These are phyloP conservation scores for Mrakiaceae sp. DNA, from an alignment of 1,284 basidiomycete species.

Conservation along the genomic window DNA sequence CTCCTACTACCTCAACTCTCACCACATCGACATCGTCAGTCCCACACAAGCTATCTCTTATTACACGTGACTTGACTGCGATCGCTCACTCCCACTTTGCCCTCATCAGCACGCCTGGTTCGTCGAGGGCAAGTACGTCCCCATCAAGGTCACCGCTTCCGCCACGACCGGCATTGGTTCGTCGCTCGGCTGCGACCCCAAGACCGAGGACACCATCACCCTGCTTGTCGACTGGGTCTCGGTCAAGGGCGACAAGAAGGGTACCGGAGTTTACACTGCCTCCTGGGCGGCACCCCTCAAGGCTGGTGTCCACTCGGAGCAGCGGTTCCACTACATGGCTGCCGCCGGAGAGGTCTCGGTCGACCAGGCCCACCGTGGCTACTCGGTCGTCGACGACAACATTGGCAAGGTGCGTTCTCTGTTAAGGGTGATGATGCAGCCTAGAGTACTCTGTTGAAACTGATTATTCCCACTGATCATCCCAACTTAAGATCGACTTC, in stretches of 20 bases:
- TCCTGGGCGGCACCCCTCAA: constrained; percentile 61
- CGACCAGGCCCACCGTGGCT: constrained; percentile 86
- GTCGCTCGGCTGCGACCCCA: constrained; percentile 68
- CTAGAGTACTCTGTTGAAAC: constrained; percentile 18
- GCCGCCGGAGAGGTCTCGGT: constrained; percentile 84
- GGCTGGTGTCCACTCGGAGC: constrained; percentile 59
- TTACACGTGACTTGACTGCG: background rate
- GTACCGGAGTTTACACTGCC: constrained; percentile 66
- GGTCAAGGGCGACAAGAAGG: constrained; percentile 50
- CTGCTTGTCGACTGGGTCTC: constrained; percentile 87
- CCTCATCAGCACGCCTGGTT: constrained; percentile 71
- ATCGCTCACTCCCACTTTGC: background rate
- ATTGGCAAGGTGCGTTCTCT: constrained; percentile 48
- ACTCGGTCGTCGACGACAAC: constrained; percentile 67
- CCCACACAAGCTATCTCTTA: constrained; percentile 16
- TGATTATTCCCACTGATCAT: background rate
- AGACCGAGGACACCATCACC: constrained; percentile 89
- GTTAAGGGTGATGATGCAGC: constrained; percentile 32
- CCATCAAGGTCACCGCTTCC: constrained; percentile 74
- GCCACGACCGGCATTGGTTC: constrained; percentile 82
- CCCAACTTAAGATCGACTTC: constrained; percentile 7
- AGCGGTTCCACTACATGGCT: constrained; percentile 90
- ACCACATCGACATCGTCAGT: constrained; percentile 51
- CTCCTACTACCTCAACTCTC: constrained; percentile 79
- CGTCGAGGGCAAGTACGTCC: constrained; percentile 56